These are phyloP conservation scores for Leishmania tarentolae DNA, from an alignment of 208 protist species.

Conservation along the genomic window DNA sequence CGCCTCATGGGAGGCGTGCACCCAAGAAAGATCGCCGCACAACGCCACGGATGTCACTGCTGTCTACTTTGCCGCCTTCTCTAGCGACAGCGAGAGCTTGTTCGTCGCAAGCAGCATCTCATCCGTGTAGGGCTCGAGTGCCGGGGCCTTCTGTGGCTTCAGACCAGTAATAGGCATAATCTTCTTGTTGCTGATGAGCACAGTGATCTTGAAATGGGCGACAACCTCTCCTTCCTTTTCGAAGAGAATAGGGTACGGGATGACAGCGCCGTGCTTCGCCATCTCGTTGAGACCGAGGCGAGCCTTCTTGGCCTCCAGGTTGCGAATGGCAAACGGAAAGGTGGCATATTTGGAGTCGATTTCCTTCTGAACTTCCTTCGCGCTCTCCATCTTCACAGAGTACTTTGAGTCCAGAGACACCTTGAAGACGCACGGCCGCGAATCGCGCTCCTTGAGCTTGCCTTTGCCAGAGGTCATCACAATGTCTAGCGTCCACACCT, in stretches of 20 bases:
- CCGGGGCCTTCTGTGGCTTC: constrained; percentile 82
- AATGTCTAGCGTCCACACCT: constrained; percentile 94
- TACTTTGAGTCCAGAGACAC: constrained; percentile 94
- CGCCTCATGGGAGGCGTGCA: background rate
- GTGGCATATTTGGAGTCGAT: constrained; percentile 94
- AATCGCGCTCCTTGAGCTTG: constrained; percentile 91
- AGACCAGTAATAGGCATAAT: constrained; percentile 91
- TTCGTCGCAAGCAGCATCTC: constrained; percentile 77
- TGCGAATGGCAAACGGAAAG: constrained; percentile 96
- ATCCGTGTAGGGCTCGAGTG: constrained; percentile 82
- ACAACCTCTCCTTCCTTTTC: constrained; percentile 92
- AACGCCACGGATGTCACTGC: background rate
- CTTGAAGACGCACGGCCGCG: constrained; percentile 95
- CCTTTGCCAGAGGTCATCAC: constrained; percentile 89
- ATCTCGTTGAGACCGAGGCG: constrained; percentile 96
- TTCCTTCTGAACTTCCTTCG: constrained; percentile 94
- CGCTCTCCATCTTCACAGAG: constrained; percentile 97
- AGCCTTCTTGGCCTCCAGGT: constrained; percentile 93
- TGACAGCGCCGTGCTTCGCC: constrained; percentile 94
- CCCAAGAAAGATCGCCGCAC: background rate
- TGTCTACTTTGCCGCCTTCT: constrained; percentile 37
- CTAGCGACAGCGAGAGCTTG: constrained; percentile 87
- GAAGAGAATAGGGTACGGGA: constrained; percentile 97
- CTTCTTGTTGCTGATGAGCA: constrained; percentile 90
- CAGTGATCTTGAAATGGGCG: constrained; percentile 91